Evolutionary conservation across 2,329 filamentous ascomycete genomes (phyloP).

Genomic region (Colletotrichum higginsianum): DNA sequence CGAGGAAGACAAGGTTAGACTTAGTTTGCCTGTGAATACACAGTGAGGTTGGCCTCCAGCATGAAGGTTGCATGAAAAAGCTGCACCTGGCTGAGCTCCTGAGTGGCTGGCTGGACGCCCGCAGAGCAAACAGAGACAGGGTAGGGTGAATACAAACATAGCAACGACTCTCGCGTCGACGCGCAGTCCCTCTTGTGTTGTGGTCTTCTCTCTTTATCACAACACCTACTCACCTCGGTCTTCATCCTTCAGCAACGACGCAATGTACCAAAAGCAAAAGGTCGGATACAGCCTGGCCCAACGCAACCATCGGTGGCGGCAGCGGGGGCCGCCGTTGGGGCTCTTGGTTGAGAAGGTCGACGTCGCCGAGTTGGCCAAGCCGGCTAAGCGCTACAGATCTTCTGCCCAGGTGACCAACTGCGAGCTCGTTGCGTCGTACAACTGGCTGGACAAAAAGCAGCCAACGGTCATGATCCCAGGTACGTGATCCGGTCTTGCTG

Average conservation of each 20-base stretch:
- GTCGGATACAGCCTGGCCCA: neutral
- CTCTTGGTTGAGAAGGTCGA: constrained; percentile 22
- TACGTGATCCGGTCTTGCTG: constrained; percentile 32
- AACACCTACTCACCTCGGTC: neutral
- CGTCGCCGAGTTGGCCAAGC: neutral
- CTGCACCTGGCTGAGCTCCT: neutral
- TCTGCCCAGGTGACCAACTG: constrained; percentile 35
- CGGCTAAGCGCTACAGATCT: neutral
- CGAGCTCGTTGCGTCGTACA: constrained; percentile 53
- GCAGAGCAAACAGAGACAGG: neutral
- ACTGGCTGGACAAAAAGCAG: constrained; percentile 50
- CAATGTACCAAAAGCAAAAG: constrained; percentile 5
- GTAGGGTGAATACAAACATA: neutral
- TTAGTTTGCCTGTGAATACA: constrained; percentile 7
- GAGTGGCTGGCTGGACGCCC: constrained; percentile 3
- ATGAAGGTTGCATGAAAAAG: constrained; percentile 11
- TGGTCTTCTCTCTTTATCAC: too few species aligned
- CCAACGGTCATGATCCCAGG: constrained; percentile 53
- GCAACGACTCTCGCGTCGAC: neutral
- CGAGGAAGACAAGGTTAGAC: constrained; percentile 16
- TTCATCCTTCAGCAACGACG: neutral
- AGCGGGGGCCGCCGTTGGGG: constrained; percentile 31
- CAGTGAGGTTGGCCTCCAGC: constrained; percentile 33
- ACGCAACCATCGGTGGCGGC: constrained; percentile 13
- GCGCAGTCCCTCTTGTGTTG: too few species aligned